Conservation (phyloP, 169 alveolate genomes). For the Plasmodium inui region DNA sequence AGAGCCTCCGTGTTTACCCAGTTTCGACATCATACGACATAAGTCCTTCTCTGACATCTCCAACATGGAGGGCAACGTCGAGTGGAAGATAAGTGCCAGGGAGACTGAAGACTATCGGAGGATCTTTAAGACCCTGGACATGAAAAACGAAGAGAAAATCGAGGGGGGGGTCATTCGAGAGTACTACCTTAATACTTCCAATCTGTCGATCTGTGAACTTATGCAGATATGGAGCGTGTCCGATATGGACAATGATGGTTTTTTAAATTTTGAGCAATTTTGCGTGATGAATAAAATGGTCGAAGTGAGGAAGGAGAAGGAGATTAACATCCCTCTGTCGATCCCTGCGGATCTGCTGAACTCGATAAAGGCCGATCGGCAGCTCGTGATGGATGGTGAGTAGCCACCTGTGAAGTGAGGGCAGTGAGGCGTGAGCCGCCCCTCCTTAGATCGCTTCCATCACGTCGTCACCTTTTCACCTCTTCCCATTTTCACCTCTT, state of each 20-base stretch:
- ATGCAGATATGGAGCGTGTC: conserved; percentile 72
- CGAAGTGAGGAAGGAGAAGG: conserved; percentile 37
- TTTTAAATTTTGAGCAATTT: conserved; percentile 45
- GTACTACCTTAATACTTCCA: conserved; percentile 56
- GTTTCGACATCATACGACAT: conserved; percentile 58
- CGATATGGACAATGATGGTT: conserved; percentile 67
- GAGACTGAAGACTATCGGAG: conserved; percentile 40
- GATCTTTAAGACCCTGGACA: conserved; percentile 46
- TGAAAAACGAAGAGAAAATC: conserved; percentile 51
- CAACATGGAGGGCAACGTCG: conserved; percentile 25
- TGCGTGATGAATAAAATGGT: conserved; percentile 70
- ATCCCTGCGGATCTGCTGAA: conserved; percentile 19
- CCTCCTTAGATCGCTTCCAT: too few species aligned
- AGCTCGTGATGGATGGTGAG: conserved; percentile 6
- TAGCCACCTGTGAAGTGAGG: background rate
- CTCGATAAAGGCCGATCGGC: conserved; percentile 4
- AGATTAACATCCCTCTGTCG: conserved; percentile 42
- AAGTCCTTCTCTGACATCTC: conserved; percentile 71
- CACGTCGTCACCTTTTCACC: too few species aligned
- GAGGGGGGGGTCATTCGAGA: conserved; percentile 52
- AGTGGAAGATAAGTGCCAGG: conserved; percentile 16
- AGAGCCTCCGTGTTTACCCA: conserved; percentile 65
- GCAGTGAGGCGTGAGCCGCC: background rate
- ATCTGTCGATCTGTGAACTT: conserved; percentile 46
- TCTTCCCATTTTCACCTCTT: too few species aligned